These are phyloP conservation scores for Penicillium sp. DNA, from an alignment of 2,329 filamentous ascomycete genomes.

Conservation along the genomic window DNA sequence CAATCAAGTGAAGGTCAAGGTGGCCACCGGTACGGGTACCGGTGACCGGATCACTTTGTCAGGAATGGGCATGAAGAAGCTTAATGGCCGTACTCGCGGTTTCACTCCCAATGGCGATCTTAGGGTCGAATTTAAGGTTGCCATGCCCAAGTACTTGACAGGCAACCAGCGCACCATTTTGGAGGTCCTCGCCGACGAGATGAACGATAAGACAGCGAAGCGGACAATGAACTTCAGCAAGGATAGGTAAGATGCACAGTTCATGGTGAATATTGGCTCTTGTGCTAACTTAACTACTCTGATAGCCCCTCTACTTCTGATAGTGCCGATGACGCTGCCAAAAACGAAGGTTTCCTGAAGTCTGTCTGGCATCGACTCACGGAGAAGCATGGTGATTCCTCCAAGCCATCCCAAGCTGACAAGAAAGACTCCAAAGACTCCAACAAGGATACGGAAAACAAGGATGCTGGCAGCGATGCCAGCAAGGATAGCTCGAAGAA, in stretches of 20 bases:
- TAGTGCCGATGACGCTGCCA: conserved; percentile 53
- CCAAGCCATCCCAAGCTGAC: conserved; percentile 28
- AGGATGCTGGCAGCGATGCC: conserved; percentile 21
- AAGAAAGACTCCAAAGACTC: conserved; percentile 29
- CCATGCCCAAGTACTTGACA: conserved; percentile 91
- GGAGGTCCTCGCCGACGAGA: conserved; percentile 95
- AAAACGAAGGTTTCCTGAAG: conserved; percentile 87
- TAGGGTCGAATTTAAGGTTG: conserved; percentile 88
- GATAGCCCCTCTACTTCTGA: conserved; percentile 23
- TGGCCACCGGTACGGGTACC: conserved; percentile 85
- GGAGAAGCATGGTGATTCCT: conserved; percentile 47
- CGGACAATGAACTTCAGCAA: conserved; percentile 79
- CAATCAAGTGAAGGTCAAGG: conserved; percentile 83
- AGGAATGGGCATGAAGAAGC: conserved; percentile 91
- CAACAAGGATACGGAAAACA: conserved; percentile 18
- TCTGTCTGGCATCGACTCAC: conserved; percentile 89
- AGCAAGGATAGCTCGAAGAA: conserved; percentile 40
- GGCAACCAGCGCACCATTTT: conserved; percentile 88
- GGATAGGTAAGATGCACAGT: conserved; percentile 49
- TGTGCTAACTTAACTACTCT: not conserved
- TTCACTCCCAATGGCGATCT: conserved; percentile 68
- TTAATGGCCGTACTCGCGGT: conserved; percentile 62
- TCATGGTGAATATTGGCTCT: not conserved
- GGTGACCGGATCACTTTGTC: conserved; percentile 86
- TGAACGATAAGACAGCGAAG: conserved; percentile 88